Percentiles rank a stretch among this genome's conserved stretches.
Evolutionary conservation across 2,329 filamentous ascomycete species (phyloP).

Genomic region (Apiospora marii): DNA sequence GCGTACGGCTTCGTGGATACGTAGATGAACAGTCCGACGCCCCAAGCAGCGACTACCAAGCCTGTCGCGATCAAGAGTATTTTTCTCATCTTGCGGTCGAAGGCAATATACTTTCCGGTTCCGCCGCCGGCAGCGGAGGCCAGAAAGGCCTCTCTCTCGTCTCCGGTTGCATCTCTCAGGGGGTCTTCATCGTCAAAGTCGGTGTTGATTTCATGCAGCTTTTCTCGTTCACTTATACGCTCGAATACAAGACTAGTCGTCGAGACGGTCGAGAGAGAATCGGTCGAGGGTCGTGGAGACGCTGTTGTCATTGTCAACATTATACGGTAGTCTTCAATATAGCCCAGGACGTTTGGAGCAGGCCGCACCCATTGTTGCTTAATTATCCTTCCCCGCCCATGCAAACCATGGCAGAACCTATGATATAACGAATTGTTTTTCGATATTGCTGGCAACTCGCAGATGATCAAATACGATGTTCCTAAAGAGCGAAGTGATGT

Average conservation of each 20-base stretch:
- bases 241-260: constrained; percentile 86
- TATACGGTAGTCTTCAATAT: not conserved
- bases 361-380: constrained; percentile 21
- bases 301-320: constrained; percentile 11
- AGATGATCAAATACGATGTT: not conserved
- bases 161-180: constrained; percentile 51
- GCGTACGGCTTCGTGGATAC: constrained; percentile 69
- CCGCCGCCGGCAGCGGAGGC: constrained; percentile 44
- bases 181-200: constrained; percentile 55
- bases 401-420: constrained; percentile 13
- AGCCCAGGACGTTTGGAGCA: not conserved
- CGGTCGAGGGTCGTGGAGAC: constrained; percentile 54
- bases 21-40: constrained; percentile 72
- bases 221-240: constrained; percentile 68
- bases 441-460: not conserved
- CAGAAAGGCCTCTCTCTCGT: constrained; percentile 63
- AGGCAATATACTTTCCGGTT: constrained; percentile 55
- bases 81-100: constrained; percentile 72
- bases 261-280: constrained; percentile 78
- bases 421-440: not conserved
- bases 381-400: not conserved
- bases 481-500: not conserved
- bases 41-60: constrained; percentile 72
- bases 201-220: constrained; percentile 43
- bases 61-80: constrained; percentile 67